Evolutionary conservation across 2,329 filamentous ascomycete genomes (phyloP).

Genomic region (Leptodontidium sp.): DNA sequence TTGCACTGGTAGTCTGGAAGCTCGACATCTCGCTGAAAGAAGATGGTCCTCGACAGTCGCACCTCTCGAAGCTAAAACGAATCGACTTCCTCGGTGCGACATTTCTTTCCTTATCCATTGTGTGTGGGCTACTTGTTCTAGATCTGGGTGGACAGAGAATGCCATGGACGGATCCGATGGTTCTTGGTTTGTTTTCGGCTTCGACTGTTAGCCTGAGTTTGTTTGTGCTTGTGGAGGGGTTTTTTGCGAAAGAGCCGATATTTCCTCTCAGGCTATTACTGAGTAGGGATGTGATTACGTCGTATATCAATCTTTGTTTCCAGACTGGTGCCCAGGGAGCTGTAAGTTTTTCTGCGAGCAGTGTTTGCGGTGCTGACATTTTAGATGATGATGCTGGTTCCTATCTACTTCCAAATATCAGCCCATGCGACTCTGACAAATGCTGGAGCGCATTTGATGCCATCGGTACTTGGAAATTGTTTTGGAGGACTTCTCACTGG

Average conservation of each 20-base stretch:
- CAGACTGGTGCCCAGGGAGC: slow-evolving; percentile 66
- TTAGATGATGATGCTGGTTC: slow-evolving; percentile 69
- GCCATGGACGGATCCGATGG: slow-evolving; percentile 48
- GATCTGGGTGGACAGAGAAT: slow-evolving; percentile 57
- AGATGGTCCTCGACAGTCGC: slow-evolving; percentile 15
- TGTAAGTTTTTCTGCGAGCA: slow-evolving; percentile 44
- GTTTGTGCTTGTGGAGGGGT: slow-evolving; percentile 34
- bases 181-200: slow-evolving; percentile 44
- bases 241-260: slow-evolving; percentile 62
- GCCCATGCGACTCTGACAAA: slow-evolving; percentile 62
- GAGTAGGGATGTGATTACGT: slow-evolving; percentile 59
- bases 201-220: slow-evolving; percentile 36
- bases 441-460: slow-evolving; percentile 68
- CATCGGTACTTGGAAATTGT: slow-evolving; percentile 72
- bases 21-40: slow-evolving; percentile 37
- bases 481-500: slow-evolving; percentile 69
- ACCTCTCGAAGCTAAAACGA: slow-evolving; percentile 44
- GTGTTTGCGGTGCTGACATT: neutral
- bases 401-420: slow-evolving; percentile 75
- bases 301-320: slow-evolving; percentile 59
- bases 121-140: slow-evolving; percentile 55
- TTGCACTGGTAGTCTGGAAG: slow-evolving; percentile 49
- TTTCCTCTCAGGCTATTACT: slow-evolving; percentile 63
- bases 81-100: slow-evolving; percentile 67
- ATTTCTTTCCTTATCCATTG: slow-evolving; percentile 53